These are phyloP conservation scores for Reutealis trisperma DNA, from an alignment of 345 rosid genomes.

Conservation along the genomic window DNA sequence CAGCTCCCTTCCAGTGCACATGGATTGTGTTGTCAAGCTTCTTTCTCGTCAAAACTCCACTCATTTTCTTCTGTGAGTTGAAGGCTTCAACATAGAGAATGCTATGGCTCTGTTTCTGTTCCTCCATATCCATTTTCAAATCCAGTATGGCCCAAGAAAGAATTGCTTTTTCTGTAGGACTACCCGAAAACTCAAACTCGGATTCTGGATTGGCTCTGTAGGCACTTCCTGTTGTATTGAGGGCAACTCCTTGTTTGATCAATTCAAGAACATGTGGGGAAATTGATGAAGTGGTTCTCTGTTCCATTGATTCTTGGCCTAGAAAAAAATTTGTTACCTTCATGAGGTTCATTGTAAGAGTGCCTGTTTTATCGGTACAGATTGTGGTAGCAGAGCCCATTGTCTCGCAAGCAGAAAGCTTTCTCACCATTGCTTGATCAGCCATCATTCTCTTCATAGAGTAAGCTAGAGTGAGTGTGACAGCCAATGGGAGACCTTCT, in stretches of 20 bases:
- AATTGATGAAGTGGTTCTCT: constrained; percentile 18
- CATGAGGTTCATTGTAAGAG: constrained; percentile 74
- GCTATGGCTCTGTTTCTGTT: constrained; percentile 37
- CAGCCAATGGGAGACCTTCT: constrained; percentile 80
- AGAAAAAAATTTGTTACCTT: constrained; percentile 62
- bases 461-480: constrained; percentile 73
- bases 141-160: constrained; percentile 66
- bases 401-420: constrained; percentile 78
- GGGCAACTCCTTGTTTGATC: constrained; percentile 56
- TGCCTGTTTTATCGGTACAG: constrained; percentile 81
- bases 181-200: constrained; percentile 51
- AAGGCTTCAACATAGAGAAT: constrained; percentile 65
- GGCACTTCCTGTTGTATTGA: constrained; percentile 66
- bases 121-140: constrained; percentile 52
- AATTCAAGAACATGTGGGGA: constrained; percentile 42
- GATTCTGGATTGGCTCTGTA: constrained; percentile 38
- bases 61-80: constrained; percentile 66
- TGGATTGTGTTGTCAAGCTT: constrained; percentile 37
- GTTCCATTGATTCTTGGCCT: constrained; percentile 41
- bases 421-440: constrained; percentile 83
- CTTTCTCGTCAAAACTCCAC: constrained; percentile 54
- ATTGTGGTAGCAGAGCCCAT: constrained; percentile 85
- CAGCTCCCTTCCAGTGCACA: constrained; percentile 82
- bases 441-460: constrained; percentile 84
- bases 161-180: constrained; percentile 76